Conservation (phyloP, 164 flowering plant genomes). For the Hamamelis virginiana region DNA sequence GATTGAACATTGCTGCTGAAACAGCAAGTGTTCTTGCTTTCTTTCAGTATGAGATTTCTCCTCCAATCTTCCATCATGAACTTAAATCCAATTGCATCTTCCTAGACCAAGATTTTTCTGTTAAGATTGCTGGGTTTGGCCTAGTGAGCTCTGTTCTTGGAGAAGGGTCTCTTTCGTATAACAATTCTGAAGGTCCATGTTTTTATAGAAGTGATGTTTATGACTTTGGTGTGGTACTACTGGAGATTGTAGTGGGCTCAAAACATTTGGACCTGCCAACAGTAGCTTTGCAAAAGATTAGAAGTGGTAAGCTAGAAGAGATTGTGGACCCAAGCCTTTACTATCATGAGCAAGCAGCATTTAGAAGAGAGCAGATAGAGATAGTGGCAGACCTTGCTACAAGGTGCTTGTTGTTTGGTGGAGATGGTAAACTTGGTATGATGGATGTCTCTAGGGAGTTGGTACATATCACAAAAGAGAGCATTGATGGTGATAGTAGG, state of each 20-base stretch:
- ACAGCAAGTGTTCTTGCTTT: slow-evolving; percentile 57
- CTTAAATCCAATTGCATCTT: slow-evolving; percentile 52
- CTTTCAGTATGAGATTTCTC: slow-evolving; percentile 50
- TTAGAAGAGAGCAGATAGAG: slow-evolving; percentile 49
- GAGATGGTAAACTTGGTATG: slow-evolving; percentile 59
- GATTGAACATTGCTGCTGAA: slow-evolving; percentile 60
- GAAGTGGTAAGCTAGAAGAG: slow-evolving; percentile 65
- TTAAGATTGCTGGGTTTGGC: slow-evolving; percentile 51
- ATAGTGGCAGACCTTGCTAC: slow-evolving; percentile 63
- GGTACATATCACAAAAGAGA: slow-evolving; percentile 37
- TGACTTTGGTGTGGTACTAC: slow-evolving; percentile 53
- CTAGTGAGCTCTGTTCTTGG: slow-evolving; percentile 17
- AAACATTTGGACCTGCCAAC: slow-evolving; percentile 29
- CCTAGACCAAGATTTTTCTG: slow-evolving; percentile 50
- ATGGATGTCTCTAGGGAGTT: slow-evolving; percentile 62
- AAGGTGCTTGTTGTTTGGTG: slow-evolving; percentile 62
- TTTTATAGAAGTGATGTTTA: slow-evolving; percentile 47
- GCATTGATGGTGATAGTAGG: slow-evolving; percentile 37
- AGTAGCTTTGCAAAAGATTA: slow-evolving; percentile 46
- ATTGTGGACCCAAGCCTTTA: slow-evolving; percentile 64
- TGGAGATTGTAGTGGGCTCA: slow-evolving; percentile 65
- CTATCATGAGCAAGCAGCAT: slow-evolving; percentile 57
- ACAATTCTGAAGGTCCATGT: slow-evolving; percentile 12
- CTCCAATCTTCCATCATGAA: slow-evolving; percentile 60
- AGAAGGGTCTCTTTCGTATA: slow-evolving; percentile 8